Evolutionary conservation across 169 alveolate species (phyloP), one percentile per base, ranked within the genome.

Genomic region (Plasmodium adleri): DNA sequence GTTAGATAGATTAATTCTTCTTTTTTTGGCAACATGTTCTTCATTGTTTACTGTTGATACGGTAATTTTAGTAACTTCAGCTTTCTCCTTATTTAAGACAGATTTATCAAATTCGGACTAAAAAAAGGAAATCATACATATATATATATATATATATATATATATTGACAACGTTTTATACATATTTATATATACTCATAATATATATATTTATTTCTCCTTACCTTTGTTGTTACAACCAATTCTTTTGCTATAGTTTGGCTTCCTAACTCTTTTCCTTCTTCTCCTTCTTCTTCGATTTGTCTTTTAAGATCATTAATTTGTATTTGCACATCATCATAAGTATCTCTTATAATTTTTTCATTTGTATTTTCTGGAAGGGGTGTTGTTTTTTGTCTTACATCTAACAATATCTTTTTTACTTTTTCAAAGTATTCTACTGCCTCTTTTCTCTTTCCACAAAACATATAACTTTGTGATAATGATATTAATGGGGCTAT

Each of bases 311-410:
- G 39, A 70, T 78, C 89, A 78, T 78, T 66, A 26, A 78, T 78
- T 78, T 78, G 89, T 45, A 78, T 78, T 78, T 78, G 89, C 6
- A 78, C 89, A 78, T 78, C 89, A 43, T 78, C 89, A 70, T 78
- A 78, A 3, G 89, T 78, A 58, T 78, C 89, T 58, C 89, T 50
- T 49, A 78, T 78, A 66, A 78, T 66, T 66, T 78, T 78, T 60
- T 78, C 89, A 43, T 78, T 78, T 13, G 89, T 78, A 45, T 78
- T 78, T 28, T 78, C 66, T 0, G 89, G 89, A 8, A 78, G 43
- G 0, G 89, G 89, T 3, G 89, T 78, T 22, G 89, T 78, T 66
- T 78, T 78, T 45, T 78, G 89, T 78, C 89, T 64, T 8, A 78
- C 89, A 43, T 78, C 89, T 43, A 78, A 26, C 5, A 78, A 47